Conservation (phyloP, 2,329 filamentous ascomycete species). For the Aspergillus sp. region DNA sequence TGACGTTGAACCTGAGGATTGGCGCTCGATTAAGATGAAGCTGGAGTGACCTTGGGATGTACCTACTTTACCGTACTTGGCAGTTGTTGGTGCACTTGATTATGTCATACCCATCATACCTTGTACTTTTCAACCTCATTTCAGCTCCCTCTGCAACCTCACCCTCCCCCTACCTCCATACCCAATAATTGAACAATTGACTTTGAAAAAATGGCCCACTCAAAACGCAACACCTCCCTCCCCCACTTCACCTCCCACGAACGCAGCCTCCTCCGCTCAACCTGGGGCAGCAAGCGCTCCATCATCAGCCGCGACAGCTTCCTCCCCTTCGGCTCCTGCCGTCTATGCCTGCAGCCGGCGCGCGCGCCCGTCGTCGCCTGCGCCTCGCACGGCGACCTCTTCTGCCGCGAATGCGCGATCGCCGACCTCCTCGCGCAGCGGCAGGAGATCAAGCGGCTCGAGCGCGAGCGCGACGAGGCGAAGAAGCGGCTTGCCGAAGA, state of each 20-base stretch:
- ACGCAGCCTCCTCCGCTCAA: conserved; percentile 73
- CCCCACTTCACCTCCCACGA: conserved; percentile 94
- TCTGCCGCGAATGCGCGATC: conserved; percentile 92
- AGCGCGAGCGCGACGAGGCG: conserved; percentile 62
- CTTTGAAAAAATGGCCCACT: conserved; percentile 39
- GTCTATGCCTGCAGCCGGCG: conserved; percentile 78
- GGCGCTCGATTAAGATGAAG: too few relatives aligned
- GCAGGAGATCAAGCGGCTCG: conserved; percentile 82
- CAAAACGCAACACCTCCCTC: conserved; percentile 85
- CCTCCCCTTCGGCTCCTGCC: conserved; percentile 84
- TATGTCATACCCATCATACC: too few relatives aligned
- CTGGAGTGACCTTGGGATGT: too few relatives aligned
- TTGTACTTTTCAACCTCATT: too few relatives aligned
- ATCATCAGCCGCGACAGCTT: conserved; percentile 87
- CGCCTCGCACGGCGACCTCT: conserved; percentile 73
- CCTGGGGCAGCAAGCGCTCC: conserved; percentile 80
- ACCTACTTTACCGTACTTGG: too few relatives aligned
- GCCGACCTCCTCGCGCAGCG: conserved; percentile 87
- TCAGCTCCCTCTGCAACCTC: not conserved
- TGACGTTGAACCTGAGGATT: too few relatives aligned
- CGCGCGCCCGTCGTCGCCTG: conserved; percentile 85
- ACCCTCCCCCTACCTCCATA: not conserved
- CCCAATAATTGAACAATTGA: not conserved
- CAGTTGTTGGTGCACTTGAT: too few relatives aligned
- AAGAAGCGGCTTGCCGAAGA: conserved; percentile 62